Evolutionary conservation across 805 yeast genomes (phyloP), one percentile per base, ranked within the genome.

Genomic region (Candida koratica): DNA sequence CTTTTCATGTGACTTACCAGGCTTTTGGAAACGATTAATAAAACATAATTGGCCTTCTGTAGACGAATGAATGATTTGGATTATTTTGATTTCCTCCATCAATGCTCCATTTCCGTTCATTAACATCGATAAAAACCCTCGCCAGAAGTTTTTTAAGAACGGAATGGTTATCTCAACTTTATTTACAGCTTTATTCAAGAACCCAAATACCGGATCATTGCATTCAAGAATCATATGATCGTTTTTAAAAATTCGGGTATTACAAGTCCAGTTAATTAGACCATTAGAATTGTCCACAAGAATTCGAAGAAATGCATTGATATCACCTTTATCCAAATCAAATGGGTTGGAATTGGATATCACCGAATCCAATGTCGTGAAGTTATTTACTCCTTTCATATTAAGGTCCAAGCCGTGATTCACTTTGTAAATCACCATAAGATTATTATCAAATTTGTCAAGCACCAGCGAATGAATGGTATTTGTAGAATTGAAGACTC

Each of bases 131-230:
- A 67, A 46, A 41, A 56, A 62, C 0, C 73, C 72, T 1, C 58
- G 48, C 60, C 69, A 61, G 43, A 67, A 67, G 15, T 48, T 51
- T 38, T 50, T 59, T 47, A 64, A 45, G 33, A 67, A 62, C 4
- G 73, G 72, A 11, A 63, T 43, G 18, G 56, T 54, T 12, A 64
- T 47, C 6, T 53, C 52, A 34, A 46, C 56, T 12, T 39, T 34
- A 5, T 50, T 39, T 7, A 17, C 31, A 8, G 41, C 38, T 1
- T 42, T 38, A 20, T 47, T 42, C 6, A 33, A 38, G 36, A 56
- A 63, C 0, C 69, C 71, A 40, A 61, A 64, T 13, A 64, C 42
- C 20, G 47, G 27, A 15, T 64, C 70, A 23, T 43, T 45, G 7
- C 44, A 42, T 17, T 47, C 49, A 16, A 55, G 48, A 10, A 64